Percentiles rank a stretch among this genome's conserved stretches.
These are phyloP conservation scores for Tylopilus sp. DNA, from an alignment of 1,284 basidiomycete species.

Conservation along the genomic window DNA sequence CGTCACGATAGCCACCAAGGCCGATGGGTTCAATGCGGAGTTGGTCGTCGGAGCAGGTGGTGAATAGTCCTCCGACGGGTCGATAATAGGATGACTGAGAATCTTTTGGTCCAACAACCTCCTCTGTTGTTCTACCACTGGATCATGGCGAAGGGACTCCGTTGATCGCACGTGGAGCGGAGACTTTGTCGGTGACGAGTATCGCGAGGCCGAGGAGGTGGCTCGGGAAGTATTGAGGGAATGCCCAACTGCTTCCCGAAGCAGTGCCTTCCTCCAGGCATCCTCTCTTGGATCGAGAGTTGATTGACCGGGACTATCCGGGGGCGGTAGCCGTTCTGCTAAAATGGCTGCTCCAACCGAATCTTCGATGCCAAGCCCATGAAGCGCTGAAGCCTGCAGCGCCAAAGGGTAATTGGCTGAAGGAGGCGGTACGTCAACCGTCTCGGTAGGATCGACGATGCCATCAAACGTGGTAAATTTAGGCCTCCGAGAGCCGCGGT, in stretches of 20 bases:
- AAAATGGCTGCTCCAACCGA: slow-evolving; percentile 69
- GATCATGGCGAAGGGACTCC: slow-evolving; percentile 38
- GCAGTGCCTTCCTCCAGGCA: slow-evolving; percentile 67
- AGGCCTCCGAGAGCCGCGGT: slow-evolving; percentile 27
- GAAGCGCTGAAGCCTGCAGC: slow-evolving; percentile 66
- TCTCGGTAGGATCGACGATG: slow-evolving; percentile 78
- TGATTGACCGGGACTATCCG: slow-evolving; percentile 57
- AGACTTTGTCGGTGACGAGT: slow-evolving; percentile 32
- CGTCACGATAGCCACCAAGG: slow-evolving; percentile 14
- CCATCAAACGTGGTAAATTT: slow-evolving; percentile 42
- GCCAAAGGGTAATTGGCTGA: slow-evolving; percentile 67
- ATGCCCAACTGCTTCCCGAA: slow-evolving; percentile 71
- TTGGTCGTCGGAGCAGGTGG: slow-evolving; percentile 15
- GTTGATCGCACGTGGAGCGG: slow-evolving; percentile 37
- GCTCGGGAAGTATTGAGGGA: slow-evolving; percentile 59
- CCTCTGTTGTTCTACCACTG: slow-evolving; percentile 25
- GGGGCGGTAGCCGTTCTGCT: slow-evolving; percentile 67
- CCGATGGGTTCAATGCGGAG: slow-evolving; percentile 6
- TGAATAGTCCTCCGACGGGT: slow-evolving; percentile 27
- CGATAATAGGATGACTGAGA: slow-evolving; percentile 31
- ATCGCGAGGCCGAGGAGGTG: slow-evolving; percentile 28
- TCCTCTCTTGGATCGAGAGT: slow-evolving; percentile 56
- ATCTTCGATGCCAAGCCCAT: slow-evolving; percentile 67
- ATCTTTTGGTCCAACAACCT: slow-evolving; percentile 32
- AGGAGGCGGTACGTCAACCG: slow-evolving; percentile 68